Base-by-base conservation (phyloP, 352 stramenopile genomes). In the Globisporangium barbulae region DNA sequence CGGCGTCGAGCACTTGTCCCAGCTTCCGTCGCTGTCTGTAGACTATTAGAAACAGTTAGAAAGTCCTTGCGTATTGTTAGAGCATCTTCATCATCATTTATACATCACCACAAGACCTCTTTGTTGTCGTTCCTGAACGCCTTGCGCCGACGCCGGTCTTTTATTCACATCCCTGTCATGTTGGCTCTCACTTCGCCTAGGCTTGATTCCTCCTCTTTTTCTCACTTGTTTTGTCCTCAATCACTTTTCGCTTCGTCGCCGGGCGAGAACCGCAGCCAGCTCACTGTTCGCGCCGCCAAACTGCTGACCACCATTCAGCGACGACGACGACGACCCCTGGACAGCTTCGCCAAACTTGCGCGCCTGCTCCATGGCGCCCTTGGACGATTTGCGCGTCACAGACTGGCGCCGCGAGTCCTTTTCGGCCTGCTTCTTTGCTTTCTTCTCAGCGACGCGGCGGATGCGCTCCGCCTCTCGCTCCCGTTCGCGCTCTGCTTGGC, bases 381-480 rank as follows among this genome's bases (percentile, higher is more conserved):
- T 90, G 1, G 73, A 73, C 5, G 76, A 81, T 42, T 74, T 80
- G 8, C 65, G 79, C 44, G 59, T 59, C 21, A 9, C 56, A 12
- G 75, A 71, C 33, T 85, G 67, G 13, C 80, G 84, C 1, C 78
- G 78, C 17, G 83, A 70, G 15, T 95, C 85, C 44, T 85, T 84
- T 50, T 94, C 88, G 0, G 81, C 76, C 52, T 84, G 82, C 54
- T 96, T 96, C 54, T 93, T 93, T n/a, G 88, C 79, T 63, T 96
- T 96, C 62, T 91, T 91, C 53, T 94, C 85, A 0, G 85, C 85
- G 1, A 96, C 85, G 22, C 88, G 88, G 5, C 79, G 81, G 39
- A 92, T 49, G 21, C 88, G 85, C 63, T 94, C 85, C 0, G 75
- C 75, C 66, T 96, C 88, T 19, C 88, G 81, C 59, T 89, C 75